A percentile compares a stretch with the other conserved stretches of the same genome.
Evolutionary conservation across 495 filamentous ascomycete genomes (phyloP).

Genomic region (Neurospora sp.): DNA sequence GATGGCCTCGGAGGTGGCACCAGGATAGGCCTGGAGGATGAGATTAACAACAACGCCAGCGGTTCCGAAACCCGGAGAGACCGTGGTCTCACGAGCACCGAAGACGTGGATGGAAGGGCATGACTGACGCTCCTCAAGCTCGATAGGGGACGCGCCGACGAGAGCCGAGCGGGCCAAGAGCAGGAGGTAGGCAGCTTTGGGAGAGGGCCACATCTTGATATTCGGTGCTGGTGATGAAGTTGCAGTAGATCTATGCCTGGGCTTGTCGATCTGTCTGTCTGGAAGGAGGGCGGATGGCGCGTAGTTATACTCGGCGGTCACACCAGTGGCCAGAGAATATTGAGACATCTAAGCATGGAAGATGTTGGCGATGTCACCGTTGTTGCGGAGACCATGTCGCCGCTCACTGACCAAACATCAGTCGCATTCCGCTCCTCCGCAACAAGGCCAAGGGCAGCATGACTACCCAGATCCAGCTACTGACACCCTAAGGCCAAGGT

Average conservation of each 20-base stretch:
- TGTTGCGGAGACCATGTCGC: neutral
- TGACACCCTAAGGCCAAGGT: neutral
- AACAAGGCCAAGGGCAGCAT: neutral
- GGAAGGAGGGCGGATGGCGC: neutral
- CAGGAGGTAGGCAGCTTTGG: slow-evolving; percentile 20
- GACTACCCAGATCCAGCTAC: neutral
- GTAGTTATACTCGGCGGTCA: neutral
- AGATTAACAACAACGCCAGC: slow-evolving; percentile 43
- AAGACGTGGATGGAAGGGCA: slow-evolving; percentile 50
- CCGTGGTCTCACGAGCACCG: slow-evolving; percentile 56
- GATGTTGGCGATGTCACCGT: neutral
- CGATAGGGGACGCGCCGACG: slow-evolving; percentile 20
- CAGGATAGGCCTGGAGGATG: slow-evolving; percentile 40
- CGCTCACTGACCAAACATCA: neutral
- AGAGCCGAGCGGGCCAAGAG: slow-evolving; percentile 19
- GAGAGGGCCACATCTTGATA: slow-evolving; percentile 23
- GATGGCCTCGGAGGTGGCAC: slow-evolving; percentile 48
- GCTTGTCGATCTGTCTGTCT: neutral
- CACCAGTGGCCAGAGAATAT: neutral
- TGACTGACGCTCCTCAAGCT: slow-evolving; percentile 20
- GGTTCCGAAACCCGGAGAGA: slow-evolving; percentile 43
- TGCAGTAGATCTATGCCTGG: neutral
- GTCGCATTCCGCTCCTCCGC: slow-evolving; percentile 21
- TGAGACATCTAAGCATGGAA: neutral
- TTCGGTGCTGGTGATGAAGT: neutral